Evolutionary conservation across 768 basidiomycete species (phyloP), one percentile per base, ranked within the genome.

Genomic region (Leccinum aurantiacum): DNA sequence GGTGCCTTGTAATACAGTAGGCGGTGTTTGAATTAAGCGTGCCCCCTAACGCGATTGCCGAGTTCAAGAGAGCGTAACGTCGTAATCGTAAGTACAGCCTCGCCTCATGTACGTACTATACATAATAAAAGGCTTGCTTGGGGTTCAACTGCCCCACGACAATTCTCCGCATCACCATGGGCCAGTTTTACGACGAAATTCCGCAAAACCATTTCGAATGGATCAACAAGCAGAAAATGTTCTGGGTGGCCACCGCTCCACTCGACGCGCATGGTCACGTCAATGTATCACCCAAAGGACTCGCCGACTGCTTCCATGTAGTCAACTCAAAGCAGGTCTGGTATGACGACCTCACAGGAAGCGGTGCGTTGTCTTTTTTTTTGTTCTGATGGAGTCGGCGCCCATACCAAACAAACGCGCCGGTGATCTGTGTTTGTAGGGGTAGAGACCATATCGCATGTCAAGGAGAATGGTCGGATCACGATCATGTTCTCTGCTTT

Each of bases 161-260:
- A 25, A 0, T 19, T 10, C 4, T 38, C 4, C 37, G 7, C 29
- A 4, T 6, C 37, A 59, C 37, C 56, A 89, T 88, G 86, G 86
- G 77, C 29, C 76, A 84, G 60, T 85, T 80, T 67, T 82, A 80
- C 66, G 79, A 86, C 59, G 77, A 82, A 35, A 84, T 89, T n/a
- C 84, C 87, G 0, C 74, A 78, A 4, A 75, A 78, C 57, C 73
- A 84, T 33, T 67, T 81, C 38, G 72, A 77, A 58, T 89, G 87
- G 87, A 81, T 89, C 19, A 63, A 74, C 46, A 77, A 83, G 60
- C 89, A 90, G 71, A 77, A 86, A 46, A 74, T 88, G 60, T 90
- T 90, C 70, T 90, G 85, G 82, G 87, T 90, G 4, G 87, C 86
- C 0, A 82, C 85, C 3, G 85, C 87, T 1, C 89, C 88, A 11